These are phyloP conservation scores for Penicillium psychrofluorescens DNA, from an alignment of 495 filamentous ascomycete species.

Conservation along the genomic window DNA sequence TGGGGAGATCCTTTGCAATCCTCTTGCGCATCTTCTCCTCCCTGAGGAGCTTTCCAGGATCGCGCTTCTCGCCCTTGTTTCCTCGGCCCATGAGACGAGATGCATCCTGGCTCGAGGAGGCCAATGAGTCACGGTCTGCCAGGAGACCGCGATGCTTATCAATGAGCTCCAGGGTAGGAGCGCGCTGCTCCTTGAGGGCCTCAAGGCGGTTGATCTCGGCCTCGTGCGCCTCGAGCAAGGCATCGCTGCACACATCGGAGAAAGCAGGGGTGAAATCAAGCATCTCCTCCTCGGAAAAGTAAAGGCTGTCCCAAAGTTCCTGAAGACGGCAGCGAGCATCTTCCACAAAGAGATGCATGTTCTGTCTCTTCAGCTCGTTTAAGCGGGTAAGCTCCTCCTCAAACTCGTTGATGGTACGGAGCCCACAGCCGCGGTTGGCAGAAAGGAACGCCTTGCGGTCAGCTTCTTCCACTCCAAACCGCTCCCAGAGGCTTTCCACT, in stretches of 20 bases:
- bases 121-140: conserved; percentile 78
- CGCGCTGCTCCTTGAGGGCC: conserved; percentile 76
- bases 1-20: conserved; percentile 91
- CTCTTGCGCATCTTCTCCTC: conserved; percentile 99
- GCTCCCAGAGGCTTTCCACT: conserved; percentile 83
- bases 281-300: conserved; percentile 97
- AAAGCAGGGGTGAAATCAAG: conserved; percentile 93
- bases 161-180: conserved; percentile 72
- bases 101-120: conserved; percentile 85
- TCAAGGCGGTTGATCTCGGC: conserved; percentile 79
- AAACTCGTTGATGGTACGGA: conserved; percentile 86
- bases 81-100: conserved; percentile 85
- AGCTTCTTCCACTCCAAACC: conserved; percentile 70
- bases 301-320: conserved; percentile 89
- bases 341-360: conserved; percentile 90
- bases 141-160: conserved; percentile 79
- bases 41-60: conserved; percentile 87
- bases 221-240: conserved; percentile 83
- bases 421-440: conserved; percentile 67
- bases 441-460: conserved; percentile 78
- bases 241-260: conserved; percentile 74
- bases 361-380: conserved; percentile 89
- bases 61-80: conserved; percentile 80
- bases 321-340: conserved; percentile 84
- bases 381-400: conserved; percentile 81